Percentiles rank a stretch among this genome's conserved stretches.
Evolutionary conservation across 257 asterid species (phyloP).

Genomic region (Solanum pennellii): DNA sequence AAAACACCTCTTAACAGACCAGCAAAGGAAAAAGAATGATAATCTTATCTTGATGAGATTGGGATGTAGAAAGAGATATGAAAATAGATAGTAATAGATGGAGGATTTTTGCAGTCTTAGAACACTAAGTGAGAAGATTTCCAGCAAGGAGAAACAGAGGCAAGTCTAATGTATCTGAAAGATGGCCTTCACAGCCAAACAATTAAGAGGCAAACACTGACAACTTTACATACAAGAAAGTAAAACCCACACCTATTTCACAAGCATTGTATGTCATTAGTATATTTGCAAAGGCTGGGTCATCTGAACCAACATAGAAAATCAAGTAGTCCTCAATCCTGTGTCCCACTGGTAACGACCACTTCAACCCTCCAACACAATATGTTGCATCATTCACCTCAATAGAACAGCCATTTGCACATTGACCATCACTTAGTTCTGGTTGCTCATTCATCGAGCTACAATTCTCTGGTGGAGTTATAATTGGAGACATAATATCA

Average conservation of each 20-base stretch:
- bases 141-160: not conserved
- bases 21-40: not conserved
- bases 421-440: constrained; percentile 10
- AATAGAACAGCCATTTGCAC: constrained; percentile 10
- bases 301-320: constrained; percentile 72
- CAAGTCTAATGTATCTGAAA: not conserved
- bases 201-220: not conserved
- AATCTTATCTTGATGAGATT: not conserved
- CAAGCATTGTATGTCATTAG: constrained; percentile 64
- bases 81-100: not conserved
- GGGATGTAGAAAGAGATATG: not conserved
- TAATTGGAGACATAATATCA: constrained; percentile 42
- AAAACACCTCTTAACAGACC: not conserved
- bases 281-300: constrained; percentile 69
- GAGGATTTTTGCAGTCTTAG: not conserved
- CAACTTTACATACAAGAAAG: not conserved
- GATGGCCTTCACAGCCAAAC: not conserved
- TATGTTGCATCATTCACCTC: constrained; percentile 23
- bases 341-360: constrained; percentile 62
- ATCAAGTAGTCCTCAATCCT: constrained; percentile 66
- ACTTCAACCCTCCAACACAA: constrained; percentile 65
- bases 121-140: not conserved
- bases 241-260: constrained; percentile 53
- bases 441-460: constrained; percentile 10
- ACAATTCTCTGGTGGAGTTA: constrained; percentile 31